Evolutionary conservation across 257 asterid species (phyloP), one percentile per base, ranked within the genome.

Genomic region (Scutellaria barbata): DNA sequence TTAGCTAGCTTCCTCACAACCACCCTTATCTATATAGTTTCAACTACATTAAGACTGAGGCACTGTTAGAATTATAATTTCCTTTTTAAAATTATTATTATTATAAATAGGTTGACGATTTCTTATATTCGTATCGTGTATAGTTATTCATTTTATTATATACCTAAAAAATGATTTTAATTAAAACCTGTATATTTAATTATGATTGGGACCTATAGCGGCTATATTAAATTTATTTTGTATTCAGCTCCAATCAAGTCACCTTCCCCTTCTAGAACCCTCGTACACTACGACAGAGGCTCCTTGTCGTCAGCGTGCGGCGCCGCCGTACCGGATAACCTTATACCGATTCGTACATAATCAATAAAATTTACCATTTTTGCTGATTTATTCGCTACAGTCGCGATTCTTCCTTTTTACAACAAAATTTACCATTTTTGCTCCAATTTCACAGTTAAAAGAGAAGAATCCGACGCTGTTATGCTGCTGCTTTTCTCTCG

Each of bases 341-440:
- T 12, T 51, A 66, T 51, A 22, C 13, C 66, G 25, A 42, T 53
- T n/a, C 14, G 14, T 45, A 33, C 61, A 9, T 41, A 55, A 54
- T n/a, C 14, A 10, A n/a, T n/a, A n/a, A n/a, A n/a, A n/a, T n/a
- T n/a, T n/a, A n/a, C n/a, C n/a, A n/a, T n/a, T n/a, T n/a, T n/a
- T n/a, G n/a, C n/a, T 51, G 58, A 20, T 48, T 48, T 40, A 60
- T 65, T 65, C 25, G 13, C 6, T n/a, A 14, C 50, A 41, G 67
- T 74, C 63, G 41, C 74, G 77, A 73, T 68, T 72, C 58, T 63
- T 58, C 50, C 17, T 37, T 62, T 75, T 71, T 40, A 65, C 80
- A 54, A 39, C 20, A 7, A 57, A 18, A 7, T 55, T 74, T 54
- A 47, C 68, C 7, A 6, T 14, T 47, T 52, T 22, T 35, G 57